Evolutionary conservation across 1,284 basidiomycete genomes (phyloP), one percentile per base, ranked within the genome.

Genomic region (Fomitopsis palustris): DNA sequence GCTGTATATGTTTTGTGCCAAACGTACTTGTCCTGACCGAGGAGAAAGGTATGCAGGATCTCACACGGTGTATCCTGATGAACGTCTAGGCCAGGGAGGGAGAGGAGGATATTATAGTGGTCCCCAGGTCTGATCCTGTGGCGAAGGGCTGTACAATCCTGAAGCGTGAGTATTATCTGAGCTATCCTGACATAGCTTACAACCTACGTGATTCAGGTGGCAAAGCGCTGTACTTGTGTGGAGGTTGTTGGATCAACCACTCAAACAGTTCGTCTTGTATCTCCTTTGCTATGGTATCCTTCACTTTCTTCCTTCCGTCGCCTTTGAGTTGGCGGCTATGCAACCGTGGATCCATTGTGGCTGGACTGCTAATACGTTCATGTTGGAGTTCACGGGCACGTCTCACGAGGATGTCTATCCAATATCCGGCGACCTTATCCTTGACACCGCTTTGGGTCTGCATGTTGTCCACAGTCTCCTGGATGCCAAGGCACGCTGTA

Each of bases 11-110:
- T 41, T 4, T 53, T 17, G 38, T 58, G 56, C 56, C 56, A 58
- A n/a, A 25, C 27, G 39, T 58, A 58, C 39, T 53, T 58, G 17
- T 29, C 51, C 5, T 25, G 35, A 8, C 56, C 56, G 2, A 58
- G n/a, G 5, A 53, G 29, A 19, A n/a, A 21, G 7, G 49, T 53
- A 38, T 58, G 49, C 27, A 58, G 29, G 14, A 58, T 49, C 27
- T 53, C 49, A 3, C 41, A 17, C 4, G 56, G 23, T 23, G 56
- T 54, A 25, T 54, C 53, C 23, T 38, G 53, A 49, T 49, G 27
- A 17, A 31, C 47, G 10, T 31, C 27, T 6, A 31, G 21, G 16
- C 27, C 45, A 27, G 47, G 47, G 8, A 31, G 5, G 16, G 14
- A 12, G n/a, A 53, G 23, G 16, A 53, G 52, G 19, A n/a, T 4